These are phyloP conservation scores for Aschersonia sp. DNA, from an alignment of 2,329 filamentous ascomycete species.

Conservation along the genomic window DNA sequence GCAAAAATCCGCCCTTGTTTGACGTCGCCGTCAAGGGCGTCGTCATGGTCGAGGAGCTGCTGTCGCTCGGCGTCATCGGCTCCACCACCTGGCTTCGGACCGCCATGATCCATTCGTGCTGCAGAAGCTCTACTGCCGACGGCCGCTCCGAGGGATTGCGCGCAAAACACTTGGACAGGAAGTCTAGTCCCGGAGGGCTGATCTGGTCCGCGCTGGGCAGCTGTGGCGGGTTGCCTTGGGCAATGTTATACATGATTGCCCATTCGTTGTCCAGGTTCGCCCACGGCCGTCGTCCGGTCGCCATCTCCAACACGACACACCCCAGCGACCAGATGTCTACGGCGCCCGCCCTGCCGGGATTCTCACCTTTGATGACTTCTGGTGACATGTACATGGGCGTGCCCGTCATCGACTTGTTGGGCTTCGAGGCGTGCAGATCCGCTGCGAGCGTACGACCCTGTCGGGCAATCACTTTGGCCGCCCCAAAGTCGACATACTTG, in stretches of 20 bases:
- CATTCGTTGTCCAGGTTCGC: constrained; percentile 94
- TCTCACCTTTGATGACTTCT: constrained; percentile 88
- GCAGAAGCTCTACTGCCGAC: constrained; percentile 74
- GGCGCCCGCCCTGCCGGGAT: constrained; percentile 64
- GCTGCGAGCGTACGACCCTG: constrained; percentile 72
- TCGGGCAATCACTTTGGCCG: constrained; percentile 89
- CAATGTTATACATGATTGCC: constrained; percentile 99
- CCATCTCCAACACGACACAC: constrained; percentile 96
- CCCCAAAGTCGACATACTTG: constrained; percentile 98
- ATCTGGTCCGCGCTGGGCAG: constrained; percentile 73
- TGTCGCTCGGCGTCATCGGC: constrained; percentile 46
- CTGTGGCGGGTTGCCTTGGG: constrained; percentile 84
- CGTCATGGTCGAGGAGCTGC: constrained; percentile 25
- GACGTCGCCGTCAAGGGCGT: constrained; percentile 17
- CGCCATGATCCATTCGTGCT: constrained; percentile 78
- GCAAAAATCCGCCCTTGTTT: constrained; percentile 14
- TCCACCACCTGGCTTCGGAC: constrained; percentile 52
- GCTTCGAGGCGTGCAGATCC: constrained; percentile 42
- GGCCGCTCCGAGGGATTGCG: constrained; percentile 67
- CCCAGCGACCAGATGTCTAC: constrained; percentile 95
- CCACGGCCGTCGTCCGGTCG: constrained; percentile 87
- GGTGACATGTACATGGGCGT: constrained; percentile 99
- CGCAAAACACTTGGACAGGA: constrained; percentile 74
- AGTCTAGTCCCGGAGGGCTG: constrained; percentile 72
- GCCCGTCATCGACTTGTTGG: constrained; percentile 87